Percentiles rank a stretch among this genome's conserved stretches.
Conservation (phyloP, 768 basidiomycete species). For the Hygrocybe coccinea region DNA sequence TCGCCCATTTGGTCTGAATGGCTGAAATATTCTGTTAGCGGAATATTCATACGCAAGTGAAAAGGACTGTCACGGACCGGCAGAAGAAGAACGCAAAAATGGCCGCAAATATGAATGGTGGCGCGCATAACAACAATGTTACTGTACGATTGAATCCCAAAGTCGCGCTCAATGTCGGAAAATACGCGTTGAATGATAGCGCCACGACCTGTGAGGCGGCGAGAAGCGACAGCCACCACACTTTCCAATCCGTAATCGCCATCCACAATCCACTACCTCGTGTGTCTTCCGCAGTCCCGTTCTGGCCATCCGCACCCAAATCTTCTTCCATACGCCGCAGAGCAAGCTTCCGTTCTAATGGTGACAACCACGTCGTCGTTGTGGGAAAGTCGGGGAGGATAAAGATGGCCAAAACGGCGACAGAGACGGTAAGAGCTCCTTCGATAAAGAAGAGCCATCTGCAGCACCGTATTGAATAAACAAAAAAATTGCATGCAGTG, state of each 20-base stretch:
- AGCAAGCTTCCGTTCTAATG: constrained; percentile 53
- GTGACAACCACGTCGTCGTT: constrained; percentile 41
- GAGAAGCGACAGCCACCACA: constrained; percentile 52
- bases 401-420: constrained; percentile 50
- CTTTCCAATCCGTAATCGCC: constrained; percentile 66
- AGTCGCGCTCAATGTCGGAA: constrained; percentile 66
- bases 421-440: constrained; percentile 50
- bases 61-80: constrained; percentile 32
- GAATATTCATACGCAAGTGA: no score
- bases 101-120: constrained; percentile 64
- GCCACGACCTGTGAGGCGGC: constrained; percentile 44
- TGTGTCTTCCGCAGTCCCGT: not conserved
- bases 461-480: not conserved
- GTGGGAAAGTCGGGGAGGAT: constrained; percentile 74
- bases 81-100: constrained; percentile 50
- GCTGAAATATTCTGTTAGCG: not conserved
- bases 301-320: constrained; percentile 21
- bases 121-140: constrained; percentile 52
- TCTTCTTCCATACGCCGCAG: constrained; percentile 61
- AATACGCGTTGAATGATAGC: constrained; percentile 68
- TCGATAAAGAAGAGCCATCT: constrained; percentile 75
- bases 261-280: constrained; percentile 43
- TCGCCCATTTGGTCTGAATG: constrained; percentile 71
- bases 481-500: not conserved
- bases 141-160: constrained; percentile 61